Evolutionary conservation across 2,329 filamentous ascomycete species (phyloP), one percentile per base, ranked within the genome.

Genomic region (Pseudogymnoascus sp.): DNA sequence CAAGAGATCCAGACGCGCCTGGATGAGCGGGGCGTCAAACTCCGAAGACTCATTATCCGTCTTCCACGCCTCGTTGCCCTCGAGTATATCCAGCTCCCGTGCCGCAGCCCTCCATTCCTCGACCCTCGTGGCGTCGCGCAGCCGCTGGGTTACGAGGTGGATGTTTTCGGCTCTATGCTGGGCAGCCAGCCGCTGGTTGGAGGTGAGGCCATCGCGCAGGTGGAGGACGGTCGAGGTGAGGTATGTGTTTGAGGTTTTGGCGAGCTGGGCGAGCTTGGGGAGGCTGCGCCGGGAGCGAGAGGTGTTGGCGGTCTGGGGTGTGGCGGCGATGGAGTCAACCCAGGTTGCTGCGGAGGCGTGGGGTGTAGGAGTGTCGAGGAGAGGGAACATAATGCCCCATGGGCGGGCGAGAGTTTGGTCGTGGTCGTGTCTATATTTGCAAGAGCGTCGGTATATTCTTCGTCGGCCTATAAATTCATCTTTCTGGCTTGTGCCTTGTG

Each of bases 1-100:
- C 65, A 97, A 81, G 68, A 92, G 85, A 62, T 80, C 78, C 48
- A 96, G 78, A n/a, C 90, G 86, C 34, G 83, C 79, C 67, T 87
- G 80, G 45, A 97, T 85, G 7, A 96, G 78, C 0, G 79, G 78
- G 0, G 85, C 83, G 70, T 93, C 85, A n/a, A 82, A 85, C 61
- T 84, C 80, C 3, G 65, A 36, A n/a, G 69, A 71, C 14, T 28
- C 75, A 36, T 60, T 37, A 11, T 60, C 54, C 1, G 71, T 73
- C 74, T 96, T 96, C 93, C 93, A 96, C 28, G 80, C 77, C 68
- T 93, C 87, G 72, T 93, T 92, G 54, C 87, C 87, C 73, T 96
- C 91, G 13, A 96, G 78, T 8, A 81, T 75, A 73, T 97, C 93
- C 48, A 97, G 83, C 72, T 93, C 88, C 48, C 81, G 81, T 2